A percentile compares a stretch with the other conserved stretches of the same genome.
Evolutionary conservation across 805 yeast species (phyloP).

Genomic region (Saccharomyces kudriavzevii): DNA sequence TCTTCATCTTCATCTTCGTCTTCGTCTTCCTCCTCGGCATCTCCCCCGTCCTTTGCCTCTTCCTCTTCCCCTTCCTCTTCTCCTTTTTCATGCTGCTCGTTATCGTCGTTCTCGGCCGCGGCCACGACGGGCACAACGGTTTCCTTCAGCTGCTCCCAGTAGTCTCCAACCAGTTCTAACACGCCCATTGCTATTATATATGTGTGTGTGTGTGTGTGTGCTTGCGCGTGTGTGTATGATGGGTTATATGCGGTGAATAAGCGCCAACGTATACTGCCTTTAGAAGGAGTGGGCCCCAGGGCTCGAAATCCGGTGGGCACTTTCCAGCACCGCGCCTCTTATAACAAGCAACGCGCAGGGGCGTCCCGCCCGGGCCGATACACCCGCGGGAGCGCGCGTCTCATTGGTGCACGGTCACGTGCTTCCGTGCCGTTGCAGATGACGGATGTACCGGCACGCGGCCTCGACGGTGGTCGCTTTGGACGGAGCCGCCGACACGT

Average conservation of each 20-base stretch:
- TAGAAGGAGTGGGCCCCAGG: background rate
- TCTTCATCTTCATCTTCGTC: conserved; percentile 43
- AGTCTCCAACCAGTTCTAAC: conserved; percentile 34
- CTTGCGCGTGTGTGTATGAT: background rate
- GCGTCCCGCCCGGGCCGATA: conserved; percentile 55
- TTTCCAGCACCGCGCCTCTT: conserved; percentile 1
- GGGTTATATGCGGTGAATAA: background rate
- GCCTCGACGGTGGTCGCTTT: conserved; percentile 94
- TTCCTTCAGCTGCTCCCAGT: conserved; percentile 63
- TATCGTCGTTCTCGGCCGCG: conserved; percentile 52
- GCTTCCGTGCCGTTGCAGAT: conserved; percentile 26
- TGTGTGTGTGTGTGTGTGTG: background rate
- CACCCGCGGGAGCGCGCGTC: background rate
- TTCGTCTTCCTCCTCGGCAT: conserved; percentile 29
- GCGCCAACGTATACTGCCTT: background rate
- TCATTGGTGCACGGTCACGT: background rate
- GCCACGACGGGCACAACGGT: conserved; percentile 72
- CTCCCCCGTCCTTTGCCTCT: conserved; percentile 29
- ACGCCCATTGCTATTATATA: conserved; percentile 5
- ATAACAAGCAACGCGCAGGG: conserved; percentile 35
- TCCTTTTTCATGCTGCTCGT: conserved; percentile 9
- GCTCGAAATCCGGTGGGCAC: background rate
- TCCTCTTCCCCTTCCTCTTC: conserved; percentile 13
- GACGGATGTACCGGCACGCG: conserved; percentile 62
- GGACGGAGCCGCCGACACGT: conserved; percentile 56